Evolutionary conservation across 2,329 filamentous ascomycete species (phyloP).

Genomic region (Metarhizium album): DNA sequence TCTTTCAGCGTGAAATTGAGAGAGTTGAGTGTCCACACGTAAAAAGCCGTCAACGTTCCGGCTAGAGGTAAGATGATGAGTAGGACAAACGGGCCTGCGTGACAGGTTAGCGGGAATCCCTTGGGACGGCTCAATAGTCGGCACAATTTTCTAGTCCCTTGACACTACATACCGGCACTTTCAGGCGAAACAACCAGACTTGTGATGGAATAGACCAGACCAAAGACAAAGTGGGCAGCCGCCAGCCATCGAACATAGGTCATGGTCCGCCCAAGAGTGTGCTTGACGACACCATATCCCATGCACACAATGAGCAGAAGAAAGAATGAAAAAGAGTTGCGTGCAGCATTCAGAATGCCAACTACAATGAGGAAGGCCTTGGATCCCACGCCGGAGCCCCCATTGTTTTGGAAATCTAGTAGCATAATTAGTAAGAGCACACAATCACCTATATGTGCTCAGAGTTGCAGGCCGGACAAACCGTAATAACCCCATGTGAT

Average conservation of each 20-base stretch:
- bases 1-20: slow-evolving; percentile 93
- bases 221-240: slow-evolving; percentile 88
- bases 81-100: slow-evolving; percentile 68
- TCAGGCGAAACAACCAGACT: slow-evolving; percentile 85
- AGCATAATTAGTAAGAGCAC: slow-evolving; percentile 21
- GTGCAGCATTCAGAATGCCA: slow-evolving; percentile 82
- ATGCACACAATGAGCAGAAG: slow-evolving; percentile 96
- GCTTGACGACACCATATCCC: slow-evolving; percentile 98
- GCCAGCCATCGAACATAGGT: slow-evolving; percentile 85
- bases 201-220: slow-evolving; percentile 83
- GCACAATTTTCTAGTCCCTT: neutral
- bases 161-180: slow-evolving; percentile 51
- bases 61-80: slow-evolving; percentile 89
- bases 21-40: slow-evolving; percentile 97
- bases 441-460: neutral
- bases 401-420: slow-evolving; percentile 79
- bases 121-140: neutral
- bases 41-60: slow-evolving; percentile 88
- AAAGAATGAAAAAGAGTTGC: slow-evolving; percentile 98
- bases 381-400: slow-evolving; percentile 72
- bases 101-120: slow-evolving; percentile 11
- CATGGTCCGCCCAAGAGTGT: slow-evolving; percentile 85
- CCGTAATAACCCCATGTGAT: slow-evolving; percentile 98
- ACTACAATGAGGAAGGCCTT: slow-evolving; percentile 85
- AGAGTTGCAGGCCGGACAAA: slow-evolving; percentile 25